phyloP scores from a whole-genome alignment of 2,329 filamentous ascomycete species.

The Hansfordia pulvinata region DNA sequence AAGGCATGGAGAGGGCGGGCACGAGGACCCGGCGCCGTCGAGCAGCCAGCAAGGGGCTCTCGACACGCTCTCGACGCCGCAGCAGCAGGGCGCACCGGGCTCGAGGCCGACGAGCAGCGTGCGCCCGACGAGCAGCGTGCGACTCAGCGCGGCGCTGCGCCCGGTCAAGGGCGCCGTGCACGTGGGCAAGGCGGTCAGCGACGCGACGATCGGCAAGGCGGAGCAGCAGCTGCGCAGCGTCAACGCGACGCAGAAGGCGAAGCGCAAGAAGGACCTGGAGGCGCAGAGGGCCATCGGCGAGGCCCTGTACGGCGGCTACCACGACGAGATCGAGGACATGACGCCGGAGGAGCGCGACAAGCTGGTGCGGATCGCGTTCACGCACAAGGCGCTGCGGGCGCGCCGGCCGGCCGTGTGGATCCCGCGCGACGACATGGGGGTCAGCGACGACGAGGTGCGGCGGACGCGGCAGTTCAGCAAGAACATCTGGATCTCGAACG shows the following conservation, averaged over 20 bases:
- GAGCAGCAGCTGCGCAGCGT: constrained; percentile 26
- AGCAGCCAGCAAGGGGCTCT: constrained; percentile 14
- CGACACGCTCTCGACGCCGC: no score
- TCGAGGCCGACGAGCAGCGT: not conserved
- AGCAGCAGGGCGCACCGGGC: no score
- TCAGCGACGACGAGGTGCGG: constrained; percentile 82
- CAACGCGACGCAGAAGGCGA: constrained; percentile 30
- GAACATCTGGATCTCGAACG: constrained; percentile 85
- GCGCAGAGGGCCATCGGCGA: constrained; percentile 62
- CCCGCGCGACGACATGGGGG: constrained; percentile 75
- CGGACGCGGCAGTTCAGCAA: constrained; percentile 65
- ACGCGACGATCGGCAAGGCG: constrained; percentile 28
- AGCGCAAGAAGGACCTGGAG: constrained; percentile 50
- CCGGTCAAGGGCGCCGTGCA: constrained; percentile 31
- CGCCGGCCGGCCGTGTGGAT: constrained; percentile 87
- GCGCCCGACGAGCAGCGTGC: constrained; percentile 7
- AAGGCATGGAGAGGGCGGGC: constrained; percentile 30
- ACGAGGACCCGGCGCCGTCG: constrained; percentile 25
- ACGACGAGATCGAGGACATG: constrained; percentile 89
- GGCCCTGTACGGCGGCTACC: constrained; percentile 72
- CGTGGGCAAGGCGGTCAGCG: constrained; percentile 32
- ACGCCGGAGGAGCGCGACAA: constrained; percentile 79
- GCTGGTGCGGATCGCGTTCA: constrained; percentile 77
- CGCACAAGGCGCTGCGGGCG: constrained; percentile 76
- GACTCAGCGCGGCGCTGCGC: constrained; percentile 18